Percentiles rank a stretch among this genome's conserved stretches.
phyloP scores from a whole-genome alignment of 495 filamentous ascomycete genomes.

The Thozetella sp. region DNA sequence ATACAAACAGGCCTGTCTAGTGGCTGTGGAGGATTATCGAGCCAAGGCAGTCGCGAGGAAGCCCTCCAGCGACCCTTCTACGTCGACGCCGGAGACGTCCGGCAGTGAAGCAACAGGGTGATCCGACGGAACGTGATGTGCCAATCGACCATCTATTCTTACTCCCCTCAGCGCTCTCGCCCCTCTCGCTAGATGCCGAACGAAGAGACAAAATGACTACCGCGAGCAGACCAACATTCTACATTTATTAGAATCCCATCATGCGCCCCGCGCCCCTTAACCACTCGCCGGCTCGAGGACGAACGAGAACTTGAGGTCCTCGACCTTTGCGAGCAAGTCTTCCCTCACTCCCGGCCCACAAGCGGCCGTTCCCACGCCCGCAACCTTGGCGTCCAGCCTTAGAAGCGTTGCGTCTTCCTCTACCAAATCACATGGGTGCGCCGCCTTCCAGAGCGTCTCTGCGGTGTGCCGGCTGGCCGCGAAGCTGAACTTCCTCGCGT shows the following conservation, averaged over 20 bases:
- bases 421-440: constrained; percentile 60
- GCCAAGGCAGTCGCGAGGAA: neutral
- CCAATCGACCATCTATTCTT: too few relatives aligned
- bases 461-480: constrained; percentile 50
- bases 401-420: constrained; percentile 51
- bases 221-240: too few relatives aligned
- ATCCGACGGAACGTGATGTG: too few relatives aligned
- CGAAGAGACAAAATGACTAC: too few relatives aligned
- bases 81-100: neutral
- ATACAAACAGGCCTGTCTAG: neutral
- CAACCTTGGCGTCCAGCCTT: constrained; percentile 56
- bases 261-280: too few relatives aligned
- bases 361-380: constrained; percentile 60
- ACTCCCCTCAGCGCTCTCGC: too few relatives aligned
- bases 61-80: neutral
- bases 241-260: too few relatives aligned
- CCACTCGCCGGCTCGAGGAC: constrained; percentile 7
- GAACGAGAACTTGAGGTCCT: constrained; percentile 26
- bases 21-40: neutral
- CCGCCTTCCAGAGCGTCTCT: constrained; percentile 49
- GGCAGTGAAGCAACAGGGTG: too few relatives aligned
- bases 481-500: constrained; percentile 49
- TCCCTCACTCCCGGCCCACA: constrained; percentile 62
- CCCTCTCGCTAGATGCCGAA: too few relatives aligned
- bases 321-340: constrained; percentile 30